These are phyloP conservation scores for Parascedosporium putredinis DNA, from an alignment of 2,329 filamentous ascomycete species.

Conservation along the genomic window DNA sequence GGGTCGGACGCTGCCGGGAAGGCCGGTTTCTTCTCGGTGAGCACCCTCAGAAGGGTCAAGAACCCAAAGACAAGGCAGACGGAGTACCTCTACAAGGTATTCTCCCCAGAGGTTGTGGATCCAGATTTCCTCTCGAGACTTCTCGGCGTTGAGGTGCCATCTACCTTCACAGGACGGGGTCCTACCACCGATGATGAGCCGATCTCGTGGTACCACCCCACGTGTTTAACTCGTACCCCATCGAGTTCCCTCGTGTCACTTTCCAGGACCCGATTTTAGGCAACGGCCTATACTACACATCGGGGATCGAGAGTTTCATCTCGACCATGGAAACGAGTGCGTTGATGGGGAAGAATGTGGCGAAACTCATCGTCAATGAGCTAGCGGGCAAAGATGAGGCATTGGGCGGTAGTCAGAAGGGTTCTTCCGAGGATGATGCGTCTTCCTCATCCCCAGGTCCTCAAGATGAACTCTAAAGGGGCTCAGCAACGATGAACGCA, in stretches of 20 bases:
- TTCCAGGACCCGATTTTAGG: slow-evolving; percentile 74
- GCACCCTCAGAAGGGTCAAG: slow-evolving; percentile 52
- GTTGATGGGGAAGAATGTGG: slow-evolving; percentile 81
- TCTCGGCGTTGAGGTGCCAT: slow-evolving; percentile 37
- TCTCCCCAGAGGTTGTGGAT: slow-evolving; percentile 45
- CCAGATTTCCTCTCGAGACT: slow-evolving; percentile 41
- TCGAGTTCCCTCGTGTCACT: slow-evolving; percentile 70
- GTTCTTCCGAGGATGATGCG: not conserved
- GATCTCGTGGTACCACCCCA: slow-evolving; percentile 69
- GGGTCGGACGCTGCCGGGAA: slow-evolving; percentile 54
- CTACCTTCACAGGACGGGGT: slow-evolving; percentile 22
- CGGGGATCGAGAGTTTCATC: slow-evolving; percentile 83
- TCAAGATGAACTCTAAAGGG: slow-evolving; percentile 6
- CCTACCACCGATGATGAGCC: slow-evolving; percentile 26
- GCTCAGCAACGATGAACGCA: too few species aligned
- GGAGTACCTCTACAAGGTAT: slow-evolving; percentile 57
- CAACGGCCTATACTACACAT: slow-evolving; percentile 58
- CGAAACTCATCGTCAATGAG: slow-evolving; percentile 56
- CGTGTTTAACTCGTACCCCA: slow-evolving; percentile 76
- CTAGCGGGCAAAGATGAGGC: slow-evolving; percentile 21
- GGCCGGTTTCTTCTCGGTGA: slow-evolving; percentile 78
- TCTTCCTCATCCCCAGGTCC: not conserved
- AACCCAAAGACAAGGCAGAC: slow-evolving; percentile 46
- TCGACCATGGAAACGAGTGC: slow-evolving; percentile 96
- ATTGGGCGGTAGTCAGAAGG: too few species aligned